Evolutionary conservation across 1,139 yeast genomes (phyloP), one percentile per base, ranked within the genome.

Genomic region (Yamadazyma taylorii): DNA sequence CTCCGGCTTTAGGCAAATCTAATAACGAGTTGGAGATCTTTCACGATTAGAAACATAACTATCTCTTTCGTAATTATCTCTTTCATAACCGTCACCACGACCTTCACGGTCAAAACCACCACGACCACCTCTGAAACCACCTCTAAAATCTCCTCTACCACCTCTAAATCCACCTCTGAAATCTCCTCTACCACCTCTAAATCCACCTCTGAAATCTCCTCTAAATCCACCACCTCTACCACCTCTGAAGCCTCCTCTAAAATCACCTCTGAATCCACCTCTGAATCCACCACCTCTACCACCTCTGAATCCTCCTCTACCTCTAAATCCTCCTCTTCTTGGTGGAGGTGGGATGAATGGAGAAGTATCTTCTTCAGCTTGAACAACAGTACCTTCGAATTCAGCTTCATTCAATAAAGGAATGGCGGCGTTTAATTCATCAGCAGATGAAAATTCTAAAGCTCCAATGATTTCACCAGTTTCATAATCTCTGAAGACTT

Each of bases 331-430:
- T 45, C 78, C 74, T 56, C 79, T 72, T 68, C 81, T 71, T 47
- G 79, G 70, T 45, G 78, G 75, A 38, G 82, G 78, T 50, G 87
- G 84, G 49, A 82, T 75, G 53, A 83, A 84, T 47, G 90, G 89
- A 55, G 85, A 76, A 55, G 85, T 83, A 60, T 87, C 96, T 66
- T 80, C 88, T 64, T 81, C 87, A 42, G 90, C 86, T 43, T 75
- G 61, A 42, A 87, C 67, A 37, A 72, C 67, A 40, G 78, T 60
- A 47, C 86, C 96, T 58, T 79, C 78, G 72, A 78, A 82, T 44
- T 81, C 89, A 45, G 79, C 68, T 52, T 84, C 86, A 62, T 82
- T 81, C 53, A 87, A 71, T 55, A 77, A 74, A 40, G 79, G 79
- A 46, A 86, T 65, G 35, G 94, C 86, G 48, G 74, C 75, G 43